Conservation (phyloP, 2,329 filamentous ascomycete genomes). For the Thelonectria olida region DNA sequence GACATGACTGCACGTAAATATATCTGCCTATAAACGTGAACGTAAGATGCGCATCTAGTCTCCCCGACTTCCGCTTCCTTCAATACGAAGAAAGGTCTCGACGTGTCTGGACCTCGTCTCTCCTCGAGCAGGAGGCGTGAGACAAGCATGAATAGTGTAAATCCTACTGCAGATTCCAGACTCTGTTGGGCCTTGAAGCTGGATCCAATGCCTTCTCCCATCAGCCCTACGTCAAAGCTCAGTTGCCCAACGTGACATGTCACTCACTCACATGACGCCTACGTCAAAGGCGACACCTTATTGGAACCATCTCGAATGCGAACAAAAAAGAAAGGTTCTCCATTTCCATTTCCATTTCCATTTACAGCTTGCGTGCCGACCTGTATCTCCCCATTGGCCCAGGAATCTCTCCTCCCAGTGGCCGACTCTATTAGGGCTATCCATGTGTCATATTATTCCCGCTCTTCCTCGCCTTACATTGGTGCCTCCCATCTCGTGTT, state of each 20-base stretch:
- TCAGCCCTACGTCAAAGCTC: slow-evolving; percentile 23
- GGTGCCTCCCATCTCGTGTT: slow-evolving; percentile 67
- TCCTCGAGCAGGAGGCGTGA: no score
- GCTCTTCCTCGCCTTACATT: slow-evolving; percentile 35
- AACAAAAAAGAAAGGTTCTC: slow-evolving; percentile 19
- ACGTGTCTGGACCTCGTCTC: no score
- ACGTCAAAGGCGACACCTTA: not conserved
- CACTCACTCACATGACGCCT: slow-evolving; percentile 5
- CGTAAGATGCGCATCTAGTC: no score
- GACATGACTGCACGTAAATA: no score
- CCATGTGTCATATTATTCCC: slow-evolving; percentile 28
- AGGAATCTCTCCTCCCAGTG: not conserved
- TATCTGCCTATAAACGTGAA: no score
- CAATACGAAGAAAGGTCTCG: no score
- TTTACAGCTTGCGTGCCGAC: slow-evolving; percentile 35
- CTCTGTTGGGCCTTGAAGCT: no score
- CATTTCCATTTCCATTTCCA: slow-evolving; percentile 31
- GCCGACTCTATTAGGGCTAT: slow-evolving; percentile 25
- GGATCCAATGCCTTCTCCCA: no score
- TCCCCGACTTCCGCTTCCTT: no score
- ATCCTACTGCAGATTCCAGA: no score
- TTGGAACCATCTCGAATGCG: slow-evolving; percentile 6
- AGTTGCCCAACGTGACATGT: not conserved
- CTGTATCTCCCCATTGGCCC: slow-evolving; percentile 21
- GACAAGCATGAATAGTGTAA: no score